Base-by-base conservation (phyloP, 768 basidiomycete genomes). In the Tricholomella constricta region DNA sequence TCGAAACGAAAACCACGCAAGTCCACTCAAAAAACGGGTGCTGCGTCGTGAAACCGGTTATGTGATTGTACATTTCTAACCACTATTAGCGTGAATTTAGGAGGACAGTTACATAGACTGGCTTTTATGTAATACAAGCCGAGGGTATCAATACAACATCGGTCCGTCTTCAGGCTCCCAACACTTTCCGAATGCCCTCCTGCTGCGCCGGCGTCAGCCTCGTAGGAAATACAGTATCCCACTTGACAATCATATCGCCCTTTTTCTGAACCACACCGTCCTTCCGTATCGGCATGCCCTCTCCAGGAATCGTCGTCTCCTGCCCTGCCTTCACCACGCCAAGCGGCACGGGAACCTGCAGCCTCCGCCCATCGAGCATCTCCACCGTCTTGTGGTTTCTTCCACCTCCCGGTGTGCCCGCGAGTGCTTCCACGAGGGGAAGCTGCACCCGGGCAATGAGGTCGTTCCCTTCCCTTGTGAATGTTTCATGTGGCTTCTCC, bases 251-350 rank as follows among this genome's bases (percentile, higher is more conserved):
- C 46, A 98, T 68, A 70, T 98, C 91, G 1, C 96, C 96, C 72
- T 90, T 92, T 56, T 74, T 82, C 72, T 78, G 81, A 52, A 75
- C 75, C 37, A 75, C 76, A 15, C 85, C 86, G 54, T 86, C 88
- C 68, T 91, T 94, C 52, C 93, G 79, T 42, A 94, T 85, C 2
- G 95, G 94, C 92, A 95, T 94, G 7, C 94, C 94, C 67, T 97
- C 93, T 2, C 85, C 88, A 2, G 73, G 42, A 3, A 97, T 69
- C 23, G 73, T 79, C 17, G 83, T 89, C 68, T 88, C 80, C 71
- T 86, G 82, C 6, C 85, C 87, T 1, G 92, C 91, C 64, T 87
- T 91, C 26, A 95, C 77, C 11, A 92, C 69, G 2, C 85, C 84
- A 6, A 68, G 58, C 0, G 96, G 94, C 0, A 85, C 65, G 0